Conservation (phyloP, 805 yeast species). For the Cyberlindnera euphorbiae region DNA sequence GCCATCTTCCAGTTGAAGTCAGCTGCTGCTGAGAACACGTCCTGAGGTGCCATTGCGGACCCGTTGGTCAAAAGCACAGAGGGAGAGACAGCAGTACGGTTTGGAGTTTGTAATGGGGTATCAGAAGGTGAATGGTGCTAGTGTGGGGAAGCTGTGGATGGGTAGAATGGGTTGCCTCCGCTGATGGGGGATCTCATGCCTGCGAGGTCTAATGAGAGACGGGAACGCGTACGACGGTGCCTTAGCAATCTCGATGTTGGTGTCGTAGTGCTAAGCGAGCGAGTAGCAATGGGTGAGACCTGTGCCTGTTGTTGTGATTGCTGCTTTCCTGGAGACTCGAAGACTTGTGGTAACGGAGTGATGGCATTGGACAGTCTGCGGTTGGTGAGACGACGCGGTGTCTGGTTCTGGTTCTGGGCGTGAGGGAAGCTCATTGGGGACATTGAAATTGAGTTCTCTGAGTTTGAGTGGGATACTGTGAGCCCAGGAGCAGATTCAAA, state of each 20-base stretch:
- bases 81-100: constrained; percentile 20
- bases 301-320: too few relatives aligned
- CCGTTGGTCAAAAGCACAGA: constrained; percentile 19
- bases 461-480: constrained; percentile 22
- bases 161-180: constrained; percentile 43
- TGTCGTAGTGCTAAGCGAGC: constrained; percentile 9
- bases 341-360: constrained; percentile 16
- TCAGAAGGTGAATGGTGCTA: constrained; percentile 14
- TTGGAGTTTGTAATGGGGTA: constrained; percentile 25
- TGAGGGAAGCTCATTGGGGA: constrained; percentile 12
- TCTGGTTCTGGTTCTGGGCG: constrained; percentile 1
- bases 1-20: constrained; percentile 28
- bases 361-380: constrained; percentile 18
- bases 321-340: constrained; percentile 12
- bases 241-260: constrained; percentile 9
- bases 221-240: constrained; percentile 17
- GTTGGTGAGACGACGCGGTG: constrained; percentile 4
- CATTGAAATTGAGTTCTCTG: constrained; percentile 19
- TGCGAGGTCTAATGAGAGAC: constrained; percentile 16
- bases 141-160: constrained; percentile 37
- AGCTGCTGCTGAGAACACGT: constrained; percentile 20
- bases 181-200: constrained; percentile 29
- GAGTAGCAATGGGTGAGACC: constrained; percentile 7
- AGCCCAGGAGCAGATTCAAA: constrained; percentile 28
- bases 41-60: neutral